These are phyloP conservation scores for Apiospora marii DNA, from an alignment of 2,329 filamentous ascomycete species.

Conservation along the genomic window DNA sequence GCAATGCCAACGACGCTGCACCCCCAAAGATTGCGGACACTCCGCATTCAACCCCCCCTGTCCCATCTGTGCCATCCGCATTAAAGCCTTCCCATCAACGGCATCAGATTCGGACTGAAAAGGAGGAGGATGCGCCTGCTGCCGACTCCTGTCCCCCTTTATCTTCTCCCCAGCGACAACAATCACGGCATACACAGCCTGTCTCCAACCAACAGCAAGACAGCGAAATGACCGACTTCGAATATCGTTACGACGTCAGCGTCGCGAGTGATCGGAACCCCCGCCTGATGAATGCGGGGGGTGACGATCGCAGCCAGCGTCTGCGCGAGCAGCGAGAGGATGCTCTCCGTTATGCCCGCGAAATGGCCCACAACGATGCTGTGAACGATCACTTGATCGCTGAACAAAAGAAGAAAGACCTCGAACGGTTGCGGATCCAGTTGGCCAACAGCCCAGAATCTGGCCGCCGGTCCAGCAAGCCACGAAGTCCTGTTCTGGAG, in stretches of 20 bases:
- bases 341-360: conserved; percentile 45
- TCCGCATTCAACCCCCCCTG: conserved; percentile 36
- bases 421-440: conserved; percentile 54
- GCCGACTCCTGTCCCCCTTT: conserved; percentile 27
- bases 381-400: conserved; percentile 58
- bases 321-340: conserved; percentile 36
- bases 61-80: conserved; percentile 40
- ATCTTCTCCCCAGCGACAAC: conserved; percentile 27
- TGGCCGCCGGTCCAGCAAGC: conserved; percentile 41
- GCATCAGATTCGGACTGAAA: conserved; percentile 31
- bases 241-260: conserved; percentile 25
- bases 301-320: conserved; percentile 32
- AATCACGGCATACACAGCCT: conserved; percentile 34
- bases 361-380: conserved; percentile 52
- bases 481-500: conserved; percentile 54
- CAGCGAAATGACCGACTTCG: conserved; percentile 30
- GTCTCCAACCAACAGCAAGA: conserved; percentile 30
- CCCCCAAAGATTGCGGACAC: conserved; percentile 35
- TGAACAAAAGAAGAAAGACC: conserved; percentile 58
- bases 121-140: conserved; percentile 31
- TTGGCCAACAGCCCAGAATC: conserved; percentile 46
- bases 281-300: conserved; percentile 33
- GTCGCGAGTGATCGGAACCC: conserved; percentile 33
- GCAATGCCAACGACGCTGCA: conserved; percentile 36
- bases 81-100: conserved; percentile 31